Base-by-base conservation (phyloP, 2,329 filamentous ascomycete genomes). In the Paraconiothyrium brasiliense region DNA sequence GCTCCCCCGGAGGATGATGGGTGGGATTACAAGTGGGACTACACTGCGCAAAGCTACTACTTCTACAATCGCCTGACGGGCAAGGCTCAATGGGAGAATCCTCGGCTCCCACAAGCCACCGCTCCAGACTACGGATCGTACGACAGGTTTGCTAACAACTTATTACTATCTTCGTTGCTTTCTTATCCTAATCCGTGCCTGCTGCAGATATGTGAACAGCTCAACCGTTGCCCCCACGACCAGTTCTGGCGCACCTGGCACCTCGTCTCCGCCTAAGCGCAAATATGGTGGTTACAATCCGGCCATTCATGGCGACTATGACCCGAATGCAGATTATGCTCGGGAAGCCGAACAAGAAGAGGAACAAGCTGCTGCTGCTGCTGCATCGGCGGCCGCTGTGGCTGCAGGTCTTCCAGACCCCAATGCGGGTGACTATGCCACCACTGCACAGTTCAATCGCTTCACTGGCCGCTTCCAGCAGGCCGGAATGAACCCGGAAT, bases 251-350 rank as follows among this genome's bases (percentile, higher is more conserved):
- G 72, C 73, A n/a, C 75, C 75, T 43, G 73, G 71, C 55, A 72
- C 75, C 57, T 71, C 72, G 51, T 71, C 72, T 58, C 72, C 71
- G 34, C 76, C 75, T 27, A 63, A 75, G 75, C 72, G 68, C 68
- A 80, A 58, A 81, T 86, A 24, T 86, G 90, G 90, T 61, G 93
- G 94, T 63, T 99, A 99, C 82, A 97, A 98, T 76, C 95, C 95
- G 1, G 92, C 93, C 27, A 94, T 99, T 49, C 95, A 99, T 77
- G 95, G 95, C 70, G 91, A 94, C 81, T 99, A 97, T 82, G 95
- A 99, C 73, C 93, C 94, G 4, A 95, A 90, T 62, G 94, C 95
- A n/a, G 92, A 93, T 82, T 99, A 99, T 77, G 94, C 95, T 11
- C 84, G 62, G 52, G 70, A 72, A 60, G 73, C 75, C 3, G 57